Conservation (phyloP, 2,329 filamentous ascomycete genomes). For the Fusarium floridanum region DNA sequence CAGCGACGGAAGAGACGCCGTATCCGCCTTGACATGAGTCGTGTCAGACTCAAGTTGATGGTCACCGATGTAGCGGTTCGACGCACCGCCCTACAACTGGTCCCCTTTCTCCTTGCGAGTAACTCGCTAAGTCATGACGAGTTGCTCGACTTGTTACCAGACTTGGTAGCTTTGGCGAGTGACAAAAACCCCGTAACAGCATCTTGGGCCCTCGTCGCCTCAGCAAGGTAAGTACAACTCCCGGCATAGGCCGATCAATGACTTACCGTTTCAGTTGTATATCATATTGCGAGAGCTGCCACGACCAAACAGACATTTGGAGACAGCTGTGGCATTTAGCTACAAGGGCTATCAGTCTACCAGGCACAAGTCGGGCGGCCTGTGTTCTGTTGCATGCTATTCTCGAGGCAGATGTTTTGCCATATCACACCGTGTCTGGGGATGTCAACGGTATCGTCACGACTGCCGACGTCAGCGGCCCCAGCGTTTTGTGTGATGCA, state of each 20-base stretch:
- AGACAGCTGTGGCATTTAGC: constrained; percentile 81
- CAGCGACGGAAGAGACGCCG: constrained; percentile 68
- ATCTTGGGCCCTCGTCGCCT: constrained; percentile 88
- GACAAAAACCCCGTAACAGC: constrained; percentile 77
- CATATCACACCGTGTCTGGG: constrained; percentile 75
- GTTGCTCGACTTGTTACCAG: constrained; percentile 67
- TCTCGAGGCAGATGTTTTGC: constrained; percentile 73
- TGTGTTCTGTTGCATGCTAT: constrained; percentile 79
- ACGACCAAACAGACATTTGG: constrained; percentile 66
- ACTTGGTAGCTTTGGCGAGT: constrained; percentile 69
- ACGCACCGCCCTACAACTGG: constrained; percentile 67
- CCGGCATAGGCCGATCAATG: neutral
- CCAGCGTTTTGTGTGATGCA: constrained; percentile 82
- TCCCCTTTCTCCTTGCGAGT: constrained; percentile 68
- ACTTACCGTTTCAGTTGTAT: constrained; percentile 52
- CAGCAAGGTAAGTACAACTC: constrained; percentile 73
- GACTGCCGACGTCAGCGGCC: constrained; percentile 85
- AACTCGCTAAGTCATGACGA: constrained; percentile 63
- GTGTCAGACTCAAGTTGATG: constrained; percentile 63
- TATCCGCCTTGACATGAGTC: constrained; percentile 56
- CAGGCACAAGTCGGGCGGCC: constrained; percentile 80
- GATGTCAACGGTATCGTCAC: constrained; percentile 79
- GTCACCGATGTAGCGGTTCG: constrained; percentile 59
- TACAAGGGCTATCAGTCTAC: constrained; percentile 76
- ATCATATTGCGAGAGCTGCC: constrained; percentile 48